Evolutionary conservation across 164 flowering plant species (phyloP).

Genomic region (Vitis riparia): DNA sequence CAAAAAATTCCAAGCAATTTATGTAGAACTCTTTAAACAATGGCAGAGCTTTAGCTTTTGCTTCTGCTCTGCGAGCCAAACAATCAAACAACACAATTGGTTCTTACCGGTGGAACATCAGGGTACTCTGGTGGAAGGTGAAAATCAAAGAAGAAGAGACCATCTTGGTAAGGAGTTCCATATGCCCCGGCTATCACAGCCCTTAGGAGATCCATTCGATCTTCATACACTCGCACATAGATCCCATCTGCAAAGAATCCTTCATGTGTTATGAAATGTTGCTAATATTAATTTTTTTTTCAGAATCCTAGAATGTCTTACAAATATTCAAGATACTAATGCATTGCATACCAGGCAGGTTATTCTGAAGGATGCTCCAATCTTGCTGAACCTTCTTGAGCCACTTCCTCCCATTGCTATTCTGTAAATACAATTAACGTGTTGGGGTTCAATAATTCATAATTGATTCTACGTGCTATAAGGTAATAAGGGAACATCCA

Average conservation of each 20-base stretch:
- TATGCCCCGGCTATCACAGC: slow-evolving; percentile 95
- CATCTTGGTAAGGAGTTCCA: slow-evolving; percentile 99
- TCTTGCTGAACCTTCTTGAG: slow-evolving; percentile 94
- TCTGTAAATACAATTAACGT: slow-evolving; percentile 41
- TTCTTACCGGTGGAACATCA: slow-evolving; percentile 85
- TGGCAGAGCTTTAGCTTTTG: neutral
- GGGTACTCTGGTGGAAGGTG: slow-evolving; percentile 97
- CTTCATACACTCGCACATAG: slow-evolving; percentile 92
- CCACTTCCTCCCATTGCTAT: slow-evolving; percentile 78
- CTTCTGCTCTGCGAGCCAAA: neutral
- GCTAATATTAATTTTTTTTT: neutral
- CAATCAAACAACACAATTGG: neutral
- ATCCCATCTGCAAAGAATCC: slow-evolving; percentile 62
- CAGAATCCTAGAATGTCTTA: neutral
- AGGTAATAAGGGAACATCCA: neutral
- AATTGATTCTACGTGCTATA: neutral
- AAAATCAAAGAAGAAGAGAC: slow-evolving; percentile 98
- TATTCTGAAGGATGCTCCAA: slow-evolving; percentile 94
- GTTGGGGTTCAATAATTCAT: neutral
- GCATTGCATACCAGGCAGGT: slow-evolving; percentile 69
- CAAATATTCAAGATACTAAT: neutral
- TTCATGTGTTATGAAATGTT: neutral
- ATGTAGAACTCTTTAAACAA: neutral
- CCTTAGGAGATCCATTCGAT: slow-evolving; percentile 95
- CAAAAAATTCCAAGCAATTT: neutral